Percentiles rank a stretch among this genome's conserved stretches.
Conservation (phyloP, 78 protist genomes). For the Neovahlkampfia damariscottae region DNA sequence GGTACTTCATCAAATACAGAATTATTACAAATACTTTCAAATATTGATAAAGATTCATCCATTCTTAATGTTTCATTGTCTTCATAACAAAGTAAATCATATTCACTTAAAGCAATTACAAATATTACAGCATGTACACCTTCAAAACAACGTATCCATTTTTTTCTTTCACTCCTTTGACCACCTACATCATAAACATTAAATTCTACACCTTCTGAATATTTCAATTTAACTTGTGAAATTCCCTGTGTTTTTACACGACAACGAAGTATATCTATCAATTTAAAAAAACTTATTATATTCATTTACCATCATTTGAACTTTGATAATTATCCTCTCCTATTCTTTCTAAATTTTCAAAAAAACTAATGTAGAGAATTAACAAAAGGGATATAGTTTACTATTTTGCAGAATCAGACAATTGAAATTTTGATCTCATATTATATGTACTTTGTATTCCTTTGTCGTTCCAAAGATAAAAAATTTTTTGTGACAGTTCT, state of each 20-base stretch:
- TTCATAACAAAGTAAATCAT: constrained; percentile 51
- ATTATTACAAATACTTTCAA: constrained; percentile 44
- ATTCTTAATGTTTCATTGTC: constrained; percentile 52
- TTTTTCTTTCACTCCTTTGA: constrained; percentile 78
- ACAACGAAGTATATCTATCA: constrained; percentile 74
- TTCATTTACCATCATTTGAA: background rate
- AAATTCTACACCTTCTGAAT: constrained; percentile 30
- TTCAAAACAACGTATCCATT: constrained; percentile 88
- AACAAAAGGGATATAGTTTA: too few species aligned
- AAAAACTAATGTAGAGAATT: too few species aligned
- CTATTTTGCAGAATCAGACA: too few species aligned
- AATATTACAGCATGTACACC: constrained; percentile 59
- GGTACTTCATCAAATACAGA: background rate
- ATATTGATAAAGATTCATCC: constrained; percentile 48
- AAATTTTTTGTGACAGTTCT: too few species aligned
- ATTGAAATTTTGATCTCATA: too few species aligned
- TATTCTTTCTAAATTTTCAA: too few species aligned
- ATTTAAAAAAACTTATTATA: constrained; percentile 37
- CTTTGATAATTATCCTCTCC: too few species aligned
- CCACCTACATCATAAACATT: constrained; percentile 90
- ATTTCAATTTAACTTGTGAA: constrained; percentile 53
- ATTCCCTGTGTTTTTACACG: constrained; percentile 90
- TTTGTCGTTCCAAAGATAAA: too few species aligned
- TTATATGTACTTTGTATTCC: too few species aligned
- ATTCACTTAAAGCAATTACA: constrained; percentile 50